These are phyloP conservation scores for Globisporangium echinulatum DNA, from an alignment of 352 stramenopile genomes.

Conservation along the genomic window DNA sequence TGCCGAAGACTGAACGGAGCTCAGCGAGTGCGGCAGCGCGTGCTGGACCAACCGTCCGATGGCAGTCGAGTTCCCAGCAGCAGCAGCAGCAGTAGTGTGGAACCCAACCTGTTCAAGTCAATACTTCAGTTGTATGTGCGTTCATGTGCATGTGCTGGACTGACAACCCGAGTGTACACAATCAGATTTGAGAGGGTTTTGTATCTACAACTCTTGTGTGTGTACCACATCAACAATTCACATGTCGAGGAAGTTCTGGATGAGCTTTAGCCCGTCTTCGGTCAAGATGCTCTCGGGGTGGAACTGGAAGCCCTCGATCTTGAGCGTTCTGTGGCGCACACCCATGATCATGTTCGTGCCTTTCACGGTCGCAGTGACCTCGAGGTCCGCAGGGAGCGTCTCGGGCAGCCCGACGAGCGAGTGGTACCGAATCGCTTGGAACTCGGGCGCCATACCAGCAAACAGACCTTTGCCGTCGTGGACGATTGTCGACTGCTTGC, in stretches of 20 bases:
- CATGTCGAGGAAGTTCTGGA: slow-evolving; percentile 87
- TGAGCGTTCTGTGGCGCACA: slow-evolving; percentile 81
- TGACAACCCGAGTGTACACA: too few relatives aligned
- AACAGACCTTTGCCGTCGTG: slow-evolving; percentile 85
- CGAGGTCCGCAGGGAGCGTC: slow-evolving; percentile 67
- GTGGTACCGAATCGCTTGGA: slow-evolving; percentile 85
- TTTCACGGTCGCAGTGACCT: slow-evolving; percentile 81
- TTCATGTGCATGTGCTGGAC: too few relatives aligned
- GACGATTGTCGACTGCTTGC: slow-evolving; percentile 80
- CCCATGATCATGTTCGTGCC: slow-evolving; percentile 87
- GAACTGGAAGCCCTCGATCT: slow-evolving; percentile 86
- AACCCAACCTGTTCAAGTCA: too few relatives aligned
- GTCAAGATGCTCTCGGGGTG: slow-evolving; percentile 87
- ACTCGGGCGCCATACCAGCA: slow-evolving; percentile 69
- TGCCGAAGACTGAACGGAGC: slow-evolving; percentile 42
- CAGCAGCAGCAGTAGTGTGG: neutral
- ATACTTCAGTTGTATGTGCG: too few relatives aligned
- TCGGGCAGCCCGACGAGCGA: slow-evolving; percentile 79
- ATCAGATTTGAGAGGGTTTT: too few relatives aligned
- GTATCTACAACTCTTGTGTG: too few relatives aligned
- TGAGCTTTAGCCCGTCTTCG: slow-evolving; percentile 72
- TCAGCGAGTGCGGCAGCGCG: too few relatives aligned
- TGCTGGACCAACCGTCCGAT: too few relatives aligned
- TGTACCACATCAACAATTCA: slow-evolving; percentile 9
- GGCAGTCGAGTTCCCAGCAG: too few relatives aligned